Evolutionary conservation across 2,329 filamentous ascomycete genomes (phyloP), one percentile per base, ranked within the genome.

Genomic region (Neopestalotiopsis sp.): DNA sequence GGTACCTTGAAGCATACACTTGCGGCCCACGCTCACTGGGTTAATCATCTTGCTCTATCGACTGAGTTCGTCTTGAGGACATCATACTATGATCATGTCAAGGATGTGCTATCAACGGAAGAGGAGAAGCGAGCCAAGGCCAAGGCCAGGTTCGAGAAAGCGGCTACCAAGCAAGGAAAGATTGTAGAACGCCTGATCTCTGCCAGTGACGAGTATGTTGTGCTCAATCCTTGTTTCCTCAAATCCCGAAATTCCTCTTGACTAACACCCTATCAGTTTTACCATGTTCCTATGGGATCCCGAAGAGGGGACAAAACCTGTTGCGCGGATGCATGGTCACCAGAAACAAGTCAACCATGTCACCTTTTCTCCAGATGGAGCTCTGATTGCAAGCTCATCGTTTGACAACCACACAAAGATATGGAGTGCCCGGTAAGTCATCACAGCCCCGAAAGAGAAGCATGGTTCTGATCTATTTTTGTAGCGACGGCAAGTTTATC

Each of bases 241-340:
- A 40, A 17, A 6, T n/a, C n/a, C 14, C 40, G 9, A 2, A 30
- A 30, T 38, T 17, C 5, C 12, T 28, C 24, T n/a, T 38, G 6
- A 34, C 59, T 61, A 14, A 61, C 32, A 10, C 14, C 7, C 4
- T 20, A 7, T 5, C 12, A 61, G 59, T 80, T 97, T 95, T 79
- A 97, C 95, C 5, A 95, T 99, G 88, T 97, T 94, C 78, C 87
- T 99, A 7, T 99, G 95, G 95, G 93, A 97, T 70, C 95, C 95
- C 0, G 86, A 90, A 58, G 81, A 87, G 69, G 91, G 91, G 4
- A 93, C 86, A 7, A 98, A 98, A 79, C 95, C 95, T 0, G 84
- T 98, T 3, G 92, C 93, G n/a, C 87, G 94, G 42, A 88, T 98
- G 82, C 82, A 94, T n/a, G 96, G 96, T 2, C 96, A 99, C 77